Evolutionary conservation across 1,139 yeast genomes (phyloP), one percentile per base, ranked within the genome.

Genomic region (Hyphopichia wangnamkhiaoensis): DNA sequence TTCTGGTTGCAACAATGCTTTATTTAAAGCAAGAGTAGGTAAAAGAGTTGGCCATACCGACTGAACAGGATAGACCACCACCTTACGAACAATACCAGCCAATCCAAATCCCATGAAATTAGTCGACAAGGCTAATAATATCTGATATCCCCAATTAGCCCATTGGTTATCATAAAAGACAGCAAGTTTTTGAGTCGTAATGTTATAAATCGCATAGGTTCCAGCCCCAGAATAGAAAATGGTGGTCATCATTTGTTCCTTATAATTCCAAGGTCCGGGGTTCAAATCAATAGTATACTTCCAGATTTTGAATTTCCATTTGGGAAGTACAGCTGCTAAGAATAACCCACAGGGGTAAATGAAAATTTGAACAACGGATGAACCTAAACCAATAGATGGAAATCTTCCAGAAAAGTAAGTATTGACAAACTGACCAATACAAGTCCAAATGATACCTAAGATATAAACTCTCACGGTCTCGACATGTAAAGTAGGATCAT

Each of bases 241-340:
- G 0, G 84, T 76, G 2, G 80, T 67, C 44, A 80, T 68, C 76
- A 77, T 74, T 52, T 81, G 86, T 51, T 82, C 87, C 54, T 82
- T 82, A 45, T 59, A 66, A 33, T 69, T 62, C 82, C 84, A 82
- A 7, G 79, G 79, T 4, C 82, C 81, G 1, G 80, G 79, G 41
- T 54, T 80, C 73, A 49, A 79, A 8, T 26, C 13, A 6, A 26
- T n/a, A n/a, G 9, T 6, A 14, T 8, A 26, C 13, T 26, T 26
- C 13, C 29, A 7, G 13, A 26, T 8, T 8, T 7, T n/a, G 7
- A 7, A 26, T 6, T 7, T 8, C 6, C 13, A 6, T n/a, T 26
- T 26, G 1, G 80, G 79, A 40, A 53, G 80, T 72, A 48, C 78
- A 28, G 34, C 44, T 3, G 48, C 49, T 42, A 53, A 46, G 7